Evolutionary conservation across 495 filamentous ascomycete genomes (phyloP).

Genomic region (Aspergillus mulundensis): DNA sequence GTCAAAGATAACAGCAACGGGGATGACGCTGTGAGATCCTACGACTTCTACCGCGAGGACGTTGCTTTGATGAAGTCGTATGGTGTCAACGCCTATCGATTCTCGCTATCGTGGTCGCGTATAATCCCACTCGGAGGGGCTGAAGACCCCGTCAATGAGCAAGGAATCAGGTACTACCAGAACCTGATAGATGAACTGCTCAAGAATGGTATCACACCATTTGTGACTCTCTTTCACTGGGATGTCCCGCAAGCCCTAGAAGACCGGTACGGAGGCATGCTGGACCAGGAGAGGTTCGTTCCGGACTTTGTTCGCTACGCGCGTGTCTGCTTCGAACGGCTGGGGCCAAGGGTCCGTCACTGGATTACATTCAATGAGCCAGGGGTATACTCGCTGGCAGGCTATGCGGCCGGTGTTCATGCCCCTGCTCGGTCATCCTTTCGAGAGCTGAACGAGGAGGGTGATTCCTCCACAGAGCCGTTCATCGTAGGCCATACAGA

Average conservation of each 20-base stretch:
- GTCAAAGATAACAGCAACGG: slow-evolving; percentile 64
- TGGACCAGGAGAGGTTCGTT: slow-evolving; percentile 39
- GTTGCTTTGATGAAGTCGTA: slow-evolving; percentile 65
- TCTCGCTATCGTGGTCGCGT: slow-evolving; percentile 68
- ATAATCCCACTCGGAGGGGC: slow-evolving; percentile 53
- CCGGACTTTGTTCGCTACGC: slow-evolving; percentile 47
- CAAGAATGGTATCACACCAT: slow-evolving; percentile 40
- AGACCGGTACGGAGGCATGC: slow-evolving; percentile 44
- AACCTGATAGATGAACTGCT: slow-evolving; percentile 44
- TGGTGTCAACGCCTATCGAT: slow-evolving; percentile 63
- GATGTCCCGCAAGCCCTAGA: slow-evolving; percentile 44
- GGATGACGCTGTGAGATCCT: slow-evolving; percentile 64
- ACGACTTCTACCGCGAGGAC: slow-evolving; percentile 65
- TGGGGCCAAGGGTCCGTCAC: slow-evolving; percentile 44
- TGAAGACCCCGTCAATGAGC: slow-evolving; percentile 35
- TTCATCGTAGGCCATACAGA: slow-evolving; percentile 43
- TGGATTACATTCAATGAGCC: slow-evolving; percentile 54
- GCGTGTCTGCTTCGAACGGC: slow-evolving; percentile 38
- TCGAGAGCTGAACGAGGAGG: slow-evolving; percentile 39
- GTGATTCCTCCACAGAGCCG: slow-evolving; percentile 46
- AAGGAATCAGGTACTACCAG: slow-evolving; percentile 43
- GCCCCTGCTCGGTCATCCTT: slow-evolving; percentile 44
- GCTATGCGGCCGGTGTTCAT: slow-evolving; percentile 47
- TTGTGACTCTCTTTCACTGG: slow-evolving; percentile 50
- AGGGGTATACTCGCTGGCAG: slow-evolving; percentile 39